phyloP scores from a whole-genome alignment of 768 basidiomycete species.

The Amanita pallidorosea region DNA sequence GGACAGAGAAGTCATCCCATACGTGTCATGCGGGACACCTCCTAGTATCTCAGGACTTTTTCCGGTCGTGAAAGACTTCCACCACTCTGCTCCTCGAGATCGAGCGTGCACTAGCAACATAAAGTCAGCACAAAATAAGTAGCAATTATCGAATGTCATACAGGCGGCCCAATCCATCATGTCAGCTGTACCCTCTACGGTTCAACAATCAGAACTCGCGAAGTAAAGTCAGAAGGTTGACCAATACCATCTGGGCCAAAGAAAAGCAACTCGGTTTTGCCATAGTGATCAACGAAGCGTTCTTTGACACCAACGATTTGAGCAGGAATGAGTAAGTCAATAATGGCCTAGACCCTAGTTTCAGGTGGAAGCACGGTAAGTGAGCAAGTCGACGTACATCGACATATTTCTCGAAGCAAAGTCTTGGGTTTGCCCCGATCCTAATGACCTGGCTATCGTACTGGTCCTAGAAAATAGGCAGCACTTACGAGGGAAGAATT shows the following conservation, averaged over 20 bases:
- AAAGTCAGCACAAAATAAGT: neutral
- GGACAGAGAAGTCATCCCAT: conserved; percentile 91
- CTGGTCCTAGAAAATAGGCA: neutral
- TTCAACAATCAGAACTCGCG: neutral
- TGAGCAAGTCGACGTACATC: conserved; percentile 47
- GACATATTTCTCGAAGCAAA: conserved; percentile 97
- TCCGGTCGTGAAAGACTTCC: conserved; percentile 98
- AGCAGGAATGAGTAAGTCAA: conserved; percentile 95
- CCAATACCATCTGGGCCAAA: conserved; percentile 82
- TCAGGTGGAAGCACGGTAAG: conserved; percentile 1
- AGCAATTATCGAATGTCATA: conserved; percentile 24
- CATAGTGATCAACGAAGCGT: conserved; percentile 78
- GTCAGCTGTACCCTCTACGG: conserved; percentile 84
- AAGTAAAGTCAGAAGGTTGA: neutral
- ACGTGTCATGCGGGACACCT: conserved; percentile 82
- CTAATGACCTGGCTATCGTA: conserved; percentile 19
- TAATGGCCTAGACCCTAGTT: conserved; percentile 44
- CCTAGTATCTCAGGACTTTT: conserved; percentile 89
- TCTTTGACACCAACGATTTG: conserved; percentile 95
- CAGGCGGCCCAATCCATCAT: conserved; percentile 99
- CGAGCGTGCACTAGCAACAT: conserved; percentile 69
- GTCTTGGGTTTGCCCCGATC: conserved; percentile 71
- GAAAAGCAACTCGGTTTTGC: conserved; percentile 87
- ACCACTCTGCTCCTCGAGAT: conserved; percentile 87
- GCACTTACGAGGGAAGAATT: conserved; percentile 76